Evolutionary conservation across 1,284 basidiomycete genomes (phyloP), one percentile per base, ranked within the genome.

Genomic region (Fomitopsis pinicola): DNA sequence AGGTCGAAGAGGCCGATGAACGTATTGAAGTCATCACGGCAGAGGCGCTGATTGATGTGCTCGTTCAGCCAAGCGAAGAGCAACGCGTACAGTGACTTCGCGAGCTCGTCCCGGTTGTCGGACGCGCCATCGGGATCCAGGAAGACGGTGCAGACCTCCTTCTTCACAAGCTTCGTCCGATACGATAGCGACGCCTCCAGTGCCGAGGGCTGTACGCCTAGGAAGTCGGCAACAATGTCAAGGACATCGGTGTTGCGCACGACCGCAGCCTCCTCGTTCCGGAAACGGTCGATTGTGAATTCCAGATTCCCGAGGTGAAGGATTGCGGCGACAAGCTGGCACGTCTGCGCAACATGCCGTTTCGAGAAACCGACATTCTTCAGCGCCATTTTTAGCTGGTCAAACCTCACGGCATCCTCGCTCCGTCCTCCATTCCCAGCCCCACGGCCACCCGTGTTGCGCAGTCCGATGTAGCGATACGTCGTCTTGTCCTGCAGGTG

Each of bases 51-150:
- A 74, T 99, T 98, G 78, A 99, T 89, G 71, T 94, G 86, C 74
- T 99, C 97, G 72, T 96, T 97, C 67, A 98, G 77, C 97, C 96
- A 99, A 1, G 94, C 88, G 71, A 99, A 99, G 17, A 99, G 84
- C 2, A 99, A 85, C 10, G 94, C 94, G 73, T 99, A 98, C 0
- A 98, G 84, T 0, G 92, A 91, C 72, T 95, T 91, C 17, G 95
- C 94, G 42, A 98, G 88, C 71, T 97, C 94, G 71, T 98, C 97
- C 59, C 95, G 83, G 69, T 98, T 97, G 69, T 91, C 87, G 0
- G 93, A 90, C 1, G 97, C 95, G 56, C 91, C 93, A 69, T 98
- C 96, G 0, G 93, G 88, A 71, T 98, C 95, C 57, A 99, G 86
- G 76, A 99, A 97, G 33, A 98, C 89, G 0, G 96, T 98, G 76